Conservation (phyloP, 2,329 filamentous ascomycete species). For the Aphanoascus verrucosus region DNA sequence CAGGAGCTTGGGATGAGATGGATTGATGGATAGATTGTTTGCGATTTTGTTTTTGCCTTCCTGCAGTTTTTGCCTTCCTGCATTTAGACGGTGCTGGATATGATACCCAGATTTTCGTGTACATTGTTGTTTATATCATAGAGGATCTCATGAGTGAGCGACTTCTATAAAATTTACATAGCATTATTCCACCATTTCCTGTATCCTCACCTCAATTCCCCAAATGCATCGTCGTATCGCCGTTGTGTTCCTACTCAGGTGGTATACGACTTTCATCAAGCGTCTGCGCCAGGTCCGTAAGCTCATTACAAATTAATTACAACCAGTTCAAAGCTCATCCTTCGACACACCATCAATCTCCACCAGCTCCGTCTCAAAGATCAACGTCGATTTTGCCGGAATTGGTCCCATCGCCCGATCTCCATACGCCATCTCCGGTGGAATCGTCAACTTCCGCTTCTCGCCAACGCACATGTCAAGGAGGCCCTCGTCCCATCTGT, state of each 20-base stretch:
- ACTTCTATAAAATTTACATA: not conserved
- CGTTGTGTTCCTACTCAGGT: not conserved
- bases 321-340: slow-evolving; percentile 34
- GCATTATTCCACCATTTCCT: not conserved
- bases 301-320: not conserved
- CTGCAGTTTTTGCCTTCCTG: not conserved
- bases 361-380: slow-evolving; percentile 87
- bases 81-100: not conserved
- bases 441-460: slow-evolving; percentile 79
- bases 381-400: slow-evolving; percentile 65
- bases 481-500: slow-evolving; percentile 79
- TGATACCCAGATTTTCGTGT: not conserved
- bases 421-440: slow-evolving; percentile 78
- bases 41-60: not conserved
- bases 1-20: slow-evolving; percentile 45
- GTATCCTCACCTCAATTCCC: too few species aligned
- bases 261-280: not conserved
- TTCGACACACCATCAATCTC: slow-evolving; percentile 49
- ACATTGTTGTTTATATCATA: not conserved
- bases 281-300: not conserved
- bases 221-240: not conserved
- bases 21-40: slow-evolving; percentile 36
- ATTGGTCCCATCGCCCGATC: slow-evolving; percentile 67
- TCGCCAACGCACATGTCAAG: slow-evolving; percentile 93
- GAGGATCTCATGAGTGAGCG: too few species aligned